phyloP scores from a whole-genome alignment of 2,329 filamentous ascomycete species.

The Pseudogymnoascus sp. region DNA sequence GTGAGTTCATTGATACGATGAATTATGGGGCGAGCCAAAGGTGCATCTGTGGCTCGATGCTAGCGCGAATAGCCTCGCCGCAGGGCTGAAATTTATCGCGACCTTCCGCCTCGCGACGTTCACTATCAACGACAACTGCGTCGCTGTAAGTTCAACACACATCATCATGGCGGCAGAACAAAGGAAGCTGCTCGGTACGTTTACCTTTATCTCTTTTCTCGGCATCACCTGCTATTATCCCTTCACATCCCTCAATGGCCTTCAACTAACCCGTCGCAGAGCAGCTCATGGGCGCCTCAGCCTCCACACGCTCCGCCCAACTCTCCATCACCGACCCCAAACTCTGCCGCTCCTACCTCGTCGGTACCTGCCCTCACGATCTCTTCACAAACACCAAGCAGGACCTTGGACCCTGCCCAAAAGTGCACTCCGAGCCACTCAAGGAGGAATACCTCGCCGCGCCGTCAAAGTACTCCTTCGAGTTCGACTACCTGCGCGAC shows the following conservation, averaged over 20 bases:
- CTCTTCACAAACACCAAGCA: constrained; percentile 99
- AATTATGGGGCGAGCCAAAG: neutral
- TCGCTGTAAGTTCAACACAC: neutral
- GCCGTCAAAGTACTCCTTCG: constrained; percentile 72
- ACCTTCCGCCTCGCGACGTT: constrained; percentile 16
- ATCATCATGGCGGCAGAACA: constrained; percentile 85
- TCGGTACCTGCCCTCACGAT: constrained; percentile 91
- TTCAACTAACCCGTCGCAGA: constrained; percentile 42
- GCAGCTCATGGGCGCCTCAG: constrained; percentile 80
- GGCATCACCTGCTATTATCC: neutral
- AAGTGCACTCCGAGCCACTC: constrained; percentile 78
- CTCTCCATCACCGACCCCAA: constrained; percentile 85
- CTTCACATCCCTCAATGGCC: neutral
- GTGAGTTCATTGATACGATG: constrained; percentile 1
- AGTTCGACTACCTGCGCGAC: constrained; percentile 93
- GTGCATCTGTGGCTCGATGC: constrained; percentile 6
- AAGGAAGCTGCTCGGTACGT: constrained; percentile 77
- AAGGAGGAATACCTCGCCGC: constrained; percentile 82
- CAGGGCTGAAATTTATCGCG: constrained; percentile 17
- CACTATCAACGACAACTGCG: constrained; percentile 12
- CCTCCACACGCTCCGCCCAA: constrained; percentile 66
- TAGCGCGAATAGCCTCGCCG: constrained; percentile 13
- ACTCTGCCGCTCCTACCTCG: constrained; percentile 90
- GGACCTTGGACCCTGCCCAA: constrained; percentile 83
- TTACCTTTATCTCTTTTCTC: neutral